Base-by-base conservation (phyloP, 169 alveolate species). In the Cyclospora cayetanensis region DNA sequence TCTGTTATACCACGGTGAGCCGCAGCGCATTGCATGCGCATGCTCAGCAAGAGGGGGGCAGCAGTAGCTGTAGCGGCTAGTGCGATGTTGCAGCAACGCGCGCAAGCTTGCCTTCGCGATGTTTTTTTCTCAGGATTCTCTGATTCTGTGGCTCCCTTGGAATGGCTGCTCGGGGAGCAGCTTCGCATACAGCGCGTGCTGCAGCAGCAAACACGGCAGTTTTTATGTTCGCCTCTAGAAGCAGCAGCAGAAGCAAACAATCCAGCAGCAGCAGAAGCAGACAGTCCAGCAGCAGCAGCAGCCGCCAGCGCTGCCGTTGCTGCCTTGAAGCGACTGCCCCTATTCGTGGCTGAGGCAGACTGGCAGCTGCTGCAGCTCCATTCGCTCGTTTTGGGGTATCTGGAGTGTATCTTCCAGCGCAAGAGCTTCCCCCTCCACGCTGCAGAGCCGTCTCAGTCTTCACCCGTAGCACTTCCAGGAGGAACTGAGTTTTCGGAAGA, bases 361-460 rank as follows among this genome's bases (percentile, higher is more conserved):
- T 74, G 85, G 85, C 29, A 20, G 55, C 63, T 74, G 85, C 85
- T 74, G 85, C 85, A 37, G 85, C 85, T 74, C 65, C 85, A 74
- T 55, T 43, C 27, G 41, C 85, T 74, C 0, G 39, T 46, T 27
- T 11, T 74, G 4, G 84, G 84, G 4, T 25, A 72, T 39, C 12
- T 72, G 39, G 63, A 39, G 60, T 39, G 84, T 39, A 1, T 74
- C 25, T 46, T 35, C 37, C 63, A 39, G 65, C 11, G 22, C 7
- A 74, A 41, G 85, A 0, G 37, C 31, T 74, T 74, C 63, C 85
- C 29, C 15, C 5, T 18, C n/a, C 41, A 18, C 22, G 72, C 18
- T 7, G 72, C n/a, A 60, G 31, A n/a, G 27, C 15, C 72, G 7
- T 15, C 60, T 11, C n/a, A 46, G 60, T 15, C 15, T 46, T 11